phyloP scores from a whole-genome alignment of 495 filamentous ascomycete genomes.

The Tuber aestivum region DNA sequence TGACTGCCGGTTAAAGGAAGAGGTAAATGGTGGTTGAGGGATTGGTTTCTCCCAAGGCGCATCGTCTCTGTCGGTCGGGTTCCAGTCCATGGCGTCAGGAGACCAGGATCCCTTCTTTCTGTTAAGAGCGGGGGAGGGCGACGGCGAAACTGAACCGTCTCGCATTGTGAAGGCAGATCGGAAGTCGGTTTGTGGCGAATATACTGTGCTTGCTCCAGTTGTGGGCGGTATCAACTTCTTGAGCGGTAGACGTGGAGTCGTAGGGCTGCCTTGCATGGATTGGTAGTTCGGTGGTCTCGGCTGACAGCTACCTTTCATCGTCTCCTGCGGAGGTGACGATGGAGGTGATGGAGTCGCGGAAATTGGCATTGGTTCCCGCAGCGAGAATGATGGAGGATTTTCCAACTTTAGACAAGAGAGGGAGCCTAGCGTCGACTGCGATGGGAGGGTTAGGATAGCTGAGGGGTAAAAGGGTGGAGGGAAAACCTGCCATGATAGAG shows the following conservation, averaged over 20 bases:
- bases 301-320: not conserved
- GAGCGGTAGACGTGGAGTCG: conserved; percentile 19
- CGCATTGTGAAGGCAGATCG: not conserved
- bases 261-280: conserved; percentile 10
- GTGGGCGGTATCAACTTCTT: conserved; percentile 6
- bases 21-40: conserved; percentile 18
- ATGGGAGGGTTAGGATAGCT: conserved; percentile 5
- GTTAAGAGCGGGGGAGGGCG: conserved; percentile 15
- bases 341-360: conserved; percentile 29
- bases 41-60: conserved; percentile 14
- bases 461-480: not conserved
- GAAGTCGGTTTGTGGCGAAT: conserved; percentile 14
- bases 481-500: conserved; percentile 26
- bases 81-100: conserved; percentile 41
- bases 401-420: conserved; percentile 38
- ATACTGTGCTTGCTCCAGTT: conserved; percentile 6
- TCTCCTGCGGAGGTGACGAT: conserved; percentile 15
- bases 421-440: conserved; percentile 27
- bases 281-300: conserved; percentile 17
- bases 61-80: conserved; percentile 18
- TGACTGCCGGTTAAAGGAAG: not conserved
- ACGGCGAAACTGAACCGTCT: conserved; percentile 17
- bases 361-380: conserved; percentile 30
- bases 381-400: conserved; percentile 35
- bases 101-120: conserved; percentile 9